These are phyloP conservation scores for Cyanophora paradoxa DNA, from an alignment of 78 protist genomes.

Conservation along the genomic window DNA sequence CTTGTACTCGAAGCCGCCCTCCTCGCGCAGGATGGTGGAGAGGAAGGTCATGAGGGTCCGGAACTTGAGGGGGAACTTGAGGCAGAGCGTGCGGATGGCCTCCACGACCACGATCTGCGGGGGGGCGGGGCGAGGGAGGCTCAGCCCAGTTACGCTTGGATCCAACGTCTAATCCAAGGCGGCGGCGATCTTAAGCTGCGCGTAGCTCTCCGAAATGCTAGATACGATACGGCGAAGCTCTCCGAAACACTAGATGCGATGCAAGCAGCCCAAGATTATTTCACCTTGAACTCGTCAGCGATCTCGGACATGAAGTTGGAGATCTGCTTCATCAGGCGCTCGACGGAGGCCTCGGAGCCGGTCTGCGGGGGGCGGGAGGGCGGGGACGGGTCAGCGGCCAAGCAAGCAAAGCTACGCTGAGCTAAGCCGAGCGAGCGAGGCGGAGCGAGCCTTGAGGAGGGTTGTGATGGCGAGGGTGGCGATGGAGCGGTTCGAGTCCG, in stretches of 20 bases:
- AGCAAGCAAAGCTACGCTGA: background rate
- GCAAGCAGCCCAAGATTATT: too few relatives aligned
- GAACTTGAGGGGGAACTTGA: conserved; percentile 71
- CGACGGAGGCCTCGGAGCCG: conserved; percentile 84
- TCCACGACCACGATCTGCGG: conserved; percentile 84
- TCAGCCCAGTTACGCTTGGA: too few relatives aligned
- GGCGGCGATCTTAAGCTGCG: too few relatives aligned
- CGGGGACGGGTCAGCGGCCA: too few relatives aligned
- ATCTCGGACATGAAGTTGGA: conserved; percentile 82
- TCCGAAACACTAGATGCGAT: too few relatives aligned
- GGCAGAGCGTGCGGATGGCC: conserved; percentile 75
- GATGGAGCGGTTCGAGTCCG: conserved; percentile 87
- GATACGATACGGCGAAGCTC: too few relatives aligned
- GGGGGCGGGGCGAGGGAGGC: too few relatives aligned
- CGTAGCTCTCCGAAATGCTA: too few relatives aligned
- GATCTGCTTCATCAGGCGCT: conserved; percentile 91
- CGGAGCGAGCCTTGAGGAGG: conserved; percentile 64
- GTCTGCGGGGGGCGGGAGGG: too few relatives aligned
- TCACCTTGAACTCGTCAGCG: conserved; percentile 88
- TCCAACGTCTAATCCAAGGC: too few relatives aligned
- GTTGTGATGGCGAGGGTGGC: conserved; percentile 97
- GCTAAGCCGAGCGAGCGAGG: background rate
- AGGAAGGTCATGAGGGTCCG: conserved; percentile 53
- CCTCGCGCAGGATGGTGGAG: conserved; percentile 48
- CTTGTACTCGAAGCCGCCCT: conserved; percentile 87